These are phyloP conservation scores for Fusarium sublunatum DNA, from an alignment of 2,329 filamentous ascomycete species.

Conservation along the genomic window DNA sequence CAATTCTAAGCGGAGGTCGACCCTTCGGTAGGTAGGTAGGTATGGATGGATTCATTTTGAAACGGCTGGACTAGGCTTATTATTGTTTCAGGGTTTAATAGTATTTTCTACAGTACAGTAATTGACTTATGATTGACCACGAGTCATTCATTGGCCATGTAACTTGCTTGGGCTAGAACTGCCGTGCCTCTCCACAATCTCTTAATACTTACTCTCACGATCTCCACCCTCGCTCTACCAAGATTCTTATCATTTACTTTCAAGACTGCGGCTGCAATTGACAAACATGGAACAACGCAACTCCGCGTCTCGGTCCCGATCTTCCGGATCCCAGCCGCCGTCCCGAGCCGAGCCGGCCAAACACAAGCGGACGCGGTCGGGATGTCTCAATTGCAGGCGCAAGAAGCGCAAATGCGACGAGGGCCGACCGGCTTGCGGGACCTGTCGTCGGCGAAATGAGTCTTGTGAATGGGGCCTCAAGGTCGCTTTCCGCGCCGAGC, in stretches of 20 bases:
- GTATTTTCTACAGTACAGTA: too few relatives aligned
- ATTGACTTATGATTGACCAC: too few relatives aligned
- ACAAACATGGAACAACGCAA: slow-evolving; percentile 33
- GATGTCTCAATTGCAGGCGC: slow-evolving; percentile 54
- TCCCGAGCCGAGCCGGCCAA: slow-evolving; percentile 34
- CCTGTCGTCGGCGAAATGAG: slow-evolving; percentile 49
- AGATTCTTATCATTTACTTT: not conserved
- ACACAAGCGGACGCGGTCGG: slow-evolving; percentile 51
- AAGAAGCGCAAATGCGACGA: slow-evolving; percentile 56
- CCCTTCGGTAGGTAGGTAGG: not conserved
- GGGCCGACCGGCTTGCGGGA: slow-evolving; percentile 50
- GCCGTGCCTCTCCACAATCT: slow-evolving; percentile 13
- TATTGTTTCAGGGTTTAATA: not conserved
- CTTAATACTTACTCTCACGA: not conserved
- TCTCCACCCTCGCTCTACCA: slow-evolving; percentile 6
- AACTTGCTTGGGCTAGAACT: slow-evolving; percentile 13
- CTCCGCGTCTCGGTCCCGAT: not conserved
- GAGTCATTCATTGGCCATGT: too few relatives aligned
- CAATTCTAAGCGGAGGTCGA: slow-evolving; percentile 18
- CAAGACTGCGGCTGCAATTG: slow-evolving; percentile 35
- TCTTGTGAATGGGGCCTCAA: slow-evolving; percentile 54
- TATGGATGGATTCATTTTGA: not conserved
- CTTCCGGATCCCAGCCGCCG: not conserved
- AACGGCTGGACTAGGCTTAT: not conserved
- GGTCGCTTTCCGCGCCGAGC: slow-evolving; percentile 53